Base-by-base conservation (phyloP, 345 rosid genomes). In the Eutrema japonicum region DNA sequence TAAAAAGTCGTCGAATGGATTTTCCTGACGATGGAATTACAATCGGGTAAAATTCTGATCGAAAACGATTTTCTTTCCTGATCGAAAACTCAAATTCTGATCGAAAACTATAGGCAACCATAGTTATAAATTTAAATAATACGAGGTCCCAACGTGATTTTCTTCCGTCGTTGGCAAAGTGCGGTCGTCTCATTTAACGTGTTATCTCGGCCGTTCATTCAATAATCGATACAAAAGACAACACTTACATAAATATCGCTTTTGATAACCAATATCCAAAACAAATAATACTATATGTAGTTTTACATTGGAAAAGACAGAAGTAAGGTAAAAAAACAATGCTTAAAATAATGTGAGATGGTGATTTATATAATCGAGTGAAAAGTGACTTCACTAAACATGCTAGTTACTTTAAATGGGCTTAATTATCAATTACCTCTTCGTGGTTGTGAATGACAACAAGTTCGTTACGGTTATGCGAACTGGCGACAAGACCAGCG, bases 381-480 rank as follows among this genome's bases (percentile, higher is more conserved):
- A 61, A 64, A 18, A 42, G 50, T 72, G 54, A 9, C 54, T 52
- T 62, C 64, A 36, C 49, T 35, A 27, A 64, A 13, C n/a, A 13
- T 6, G 5, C 16, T 4, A n/a, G 64, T 36, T 14, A 18, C 6
- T 22, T 11, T 11, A 70, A 48, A 58, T 38, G 7, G 26, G 7
- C 22, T 29, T 64, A 36, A 14, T n/a, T 18, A 16, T 58, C 5
- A 57, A n/a, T 32, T 47, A 90, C 99, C 96, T 95, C 97, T 78
- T 95, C 99, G 50, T 95, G 99, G 80, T 89, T 89, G 27, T 95
- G 99, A 71, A 95, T 95, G 79, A 92, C 99, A 3, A 95, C 96
- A 33, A 95, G 97, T 81, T 95, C 99, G 10, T 95, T 95, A 75
- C 97, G 96, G 79, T 92, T 95, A 85, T 95, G 99, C 30, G 99